Evolutionary conservation across 2,329 filamentous ascomycete species (phyloP), one percentile per base, ranked within the genome.

Genomic region (Diaporthe longicolla): DNA sequence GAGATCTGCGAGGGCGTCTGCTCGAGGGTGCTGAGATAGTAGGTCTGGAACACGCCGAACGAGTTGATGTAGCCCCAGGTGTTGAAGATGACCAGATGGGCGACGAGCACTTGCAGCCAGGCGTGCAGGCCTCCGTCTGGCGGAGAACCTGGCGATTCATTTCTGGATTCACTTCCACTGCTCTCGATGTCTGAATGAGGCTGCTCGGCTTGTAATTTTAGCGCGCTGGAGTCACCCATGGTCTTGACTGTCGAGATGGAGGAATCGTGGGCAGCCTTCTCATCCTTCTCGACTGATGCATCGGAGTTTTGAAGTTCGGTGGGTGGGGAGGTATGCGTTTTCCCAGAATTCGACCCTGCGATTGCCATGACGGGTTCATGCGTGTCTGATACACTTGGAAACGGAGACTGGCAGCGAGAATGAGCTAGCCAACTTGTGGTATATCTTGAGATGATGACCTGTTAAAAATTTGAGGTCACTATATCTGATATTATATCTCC

Each of bases 31-130:
- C 81, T 77, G 9, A 80, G 82, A 79, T 89, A 90, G 81, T 90
- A 89, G 0, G 85, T 80, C 74, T 90, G 87, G 77, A 89, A 90
- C 9, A 86, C 82, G 24, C 88, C 88, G 74, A 89, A 90, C 3
- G 87, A 88, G 79, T 87, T 88, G 76, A 88, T 84, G 76, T 86
- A 84, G 52, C 89, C 89, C 86, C 87, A 89, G 3, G 87, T 88
- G 76, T 87, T 87, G 82, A 87, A 85, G 52, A 88, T 82, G 32
- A 87, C 82, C 2, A 89, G 77, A 76, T 89, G 87, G 0, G 79
- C 81, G 68, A 82, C 81, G 19, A 82, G 73, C 37, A 82, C 84
- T 83, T 74, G 19, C 21, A 69, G 58, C 88, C 88, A 89, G 0
- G 87, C 87, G 29, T 80, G 77, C 65, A 79, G 77, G 0, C 88